phyloP scores from a whole-genome alignment of 352 stramenopile species.

The Thalassiosira livingstoniorum region DNA sequence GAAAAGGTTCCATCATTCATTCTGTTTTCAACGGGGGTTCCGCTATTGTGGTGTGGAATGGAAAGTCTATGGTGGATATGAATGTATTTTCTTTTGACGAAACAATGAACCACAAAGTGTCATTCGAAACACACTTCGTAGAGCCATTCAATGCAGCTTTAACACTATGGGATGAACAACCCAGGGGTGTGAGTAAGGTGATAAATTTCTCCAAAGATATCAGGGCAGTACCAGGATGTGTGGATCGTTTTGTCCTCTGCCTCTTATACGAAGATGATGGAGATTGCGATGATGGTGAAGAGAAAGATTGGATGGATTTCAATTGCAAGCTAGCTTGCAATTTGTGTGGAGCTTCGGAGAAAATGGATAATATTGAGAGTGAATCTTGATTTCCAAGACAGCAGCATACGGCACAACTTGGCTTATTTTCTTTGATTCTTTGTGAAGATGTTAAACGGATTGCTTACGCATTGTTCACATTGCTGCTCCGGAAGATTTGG shows the following conservation, averaged over 20 bases:
- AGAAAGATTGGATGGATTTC: constrained; percentile 8
- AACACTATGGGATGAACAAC: constrained; percentile 32
- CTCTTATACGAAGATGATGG: not conserved
- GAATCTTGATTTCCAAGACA: too few species aligned
- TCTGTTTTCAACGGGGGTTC: constrained; percentile 19
- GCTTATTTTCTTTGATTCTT: too few species aligned
- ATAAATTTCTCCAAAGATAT: constrained; percentile 35
- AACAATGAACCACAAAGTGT: constrained; percentile 4
- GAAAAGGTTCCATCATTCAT: constrained; percentile 18
- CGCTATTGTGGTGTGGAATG: constrained; percentile 38
- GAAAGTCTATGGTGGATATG: constrained; percentile 18
- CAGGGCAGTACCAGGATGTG: not conserved
- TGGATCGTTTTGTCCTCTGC: constrained; percentile 17
- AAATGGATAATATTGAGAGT: too few species aligned
- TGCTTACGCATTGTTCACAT: too few species aligned
- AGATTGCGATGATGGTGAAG: constrained; percentile 13
- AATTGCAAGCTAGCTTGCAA: constrained; percentile 14
- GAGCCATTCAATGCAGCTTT: constrained; percentile 19
- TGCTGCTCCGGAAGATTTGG: too few species aligned
- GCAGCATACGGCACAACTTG: too few species aligned
- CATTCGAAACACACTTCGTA: constrained; percentile 34
- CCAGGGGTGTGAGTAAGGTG: constrained; percentile 14
- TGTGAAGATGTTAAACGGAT: too few species aligned
- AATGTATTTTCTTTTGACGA: constrained; percentile 42
- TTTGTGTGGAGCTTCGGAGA: too few species aligned